These are phyloP conservation scores for Rhodamnia rubescens DNA, from an alignment of 345 rosid species.

Conservation along the genomic window DNA sequence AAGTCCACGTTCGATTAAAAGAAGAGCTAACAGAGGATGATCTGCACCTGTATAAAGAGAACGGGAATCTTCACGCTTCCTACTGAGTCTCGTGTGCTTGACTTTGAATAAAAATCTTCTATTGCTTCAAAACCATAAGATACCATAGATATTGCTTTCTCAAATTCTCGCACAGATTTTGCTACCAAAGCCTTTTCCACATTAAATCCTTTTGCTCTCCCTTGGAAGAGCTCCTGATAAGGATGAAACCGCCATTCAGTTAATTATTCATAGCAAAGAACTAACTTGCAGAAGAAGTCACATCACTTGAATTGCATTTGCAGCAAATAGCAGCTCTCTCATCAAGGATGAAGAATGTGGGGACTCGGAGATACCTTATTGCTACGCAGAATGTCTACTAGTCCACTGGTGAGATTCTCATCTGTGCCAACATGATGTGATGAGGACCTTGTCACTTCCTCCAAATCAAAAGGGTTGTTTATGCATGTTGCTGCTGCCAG, in stretches of 20 bases:
- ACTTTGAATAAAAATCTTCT: constrained; percentile 68
- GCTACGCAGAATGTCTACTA: constrained; percentile 55
- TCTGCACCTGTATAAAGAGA: constrained; percentile 80
- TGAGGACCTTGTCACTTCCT: constrained; percentile 65
- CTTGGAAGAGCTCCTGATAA: constrained; percentile 72
- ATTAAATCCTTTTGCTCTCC: constrained; percentile 69
- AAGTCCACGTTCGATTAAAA: background rate
- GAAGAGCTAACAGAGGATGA: background rate
- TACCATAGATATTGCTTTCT: constrained; percentile 80
- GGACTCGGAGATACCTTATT: constrained; percentile 58
- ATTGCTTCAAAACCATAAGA: constrained; percentile 64
- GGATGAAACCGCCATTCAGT: background rate
- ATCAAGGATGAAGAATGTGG: background rate
- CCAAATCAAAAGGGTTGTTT: constrained; percentile 88
- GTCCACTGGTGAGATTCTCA: constrained; percentile 57
- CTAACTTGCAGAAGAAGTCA: background rate
- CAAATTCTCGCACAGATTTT: constrained; percentile 85
- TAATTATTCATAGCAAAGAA: background rate
- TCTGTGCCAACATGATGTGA: constrained; percentile 39
- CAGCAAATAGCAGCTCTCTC: background rate
- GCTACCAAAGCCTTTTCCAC: constrained; percentile 71
- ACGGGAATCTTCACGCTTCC: constrained; percentile 82
- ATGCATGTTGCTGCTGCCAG: constrained; percentile 82
- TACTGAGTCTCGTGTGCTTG: constrained; percentile 56
- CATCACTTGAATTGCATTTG: background rate